Conservation (phyloP, 108 stramenopile species). For the Cyclostephanos tholiformis region DNA sequence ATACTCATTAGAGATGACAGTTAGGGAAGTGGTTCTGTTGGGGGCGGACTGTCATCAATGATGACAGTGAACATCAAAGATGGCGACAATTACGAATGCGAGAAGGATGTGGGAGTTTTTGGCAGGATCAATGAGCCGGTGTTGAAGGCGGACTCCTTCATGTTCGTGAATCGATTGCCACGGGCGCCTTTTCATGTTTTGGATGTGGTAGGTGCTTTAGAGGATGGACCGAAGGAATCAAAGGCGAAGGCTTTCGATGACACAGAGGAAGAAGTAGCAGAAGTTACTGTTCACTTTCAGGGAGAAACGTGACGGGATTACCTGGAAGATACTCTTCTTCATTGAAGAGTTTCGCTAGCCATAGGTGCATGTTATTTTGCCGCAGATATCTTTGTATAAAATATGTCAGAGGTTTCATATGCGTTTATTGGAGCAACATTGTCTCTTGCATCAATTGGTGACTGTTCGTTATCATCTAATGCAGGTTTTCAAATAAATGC, state of each 20-base stretch:
- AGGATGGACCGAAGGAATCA: not conserved
- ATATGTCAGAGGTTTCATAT: too few relatives aligned
- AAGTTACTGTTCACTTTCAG: too few relatives aligned
- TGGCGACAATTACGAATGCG: conserved; percentile 10
- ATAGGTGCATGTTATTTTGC: too few relatives aligned
- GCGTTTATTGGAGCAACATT: too few relatives aligned
- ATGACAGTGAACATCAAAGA: conserved; percentile 29
- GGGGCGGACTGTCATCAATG: conserved; percentile 32
- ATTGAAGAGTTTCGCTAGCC: too few relatives aligned
- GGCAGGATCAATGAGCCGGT: conserved; percentile 25
- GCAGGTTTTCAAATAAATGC: too few relatives aligned
- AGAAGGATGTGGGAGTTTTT: conserved; percentile 19
- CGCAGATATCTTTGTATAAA: too few relatives aligned
- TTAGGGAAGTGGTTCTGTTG: conserved; percentile 39
- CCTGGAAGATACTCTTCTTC: too few relatives aligned
- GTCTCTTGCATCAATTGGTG: too few relatives aligned
- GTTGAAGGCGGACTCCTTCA: conserved; percentile 42
- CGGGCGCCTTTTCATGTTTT: conserved; percentile 18
- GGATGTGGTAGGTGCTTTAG: not conserved
- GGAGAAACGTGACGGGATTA: too few relatives aligned
- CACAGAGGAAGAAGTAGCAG: not conserved
- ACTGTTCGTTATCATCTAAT: too few relatives aligned
- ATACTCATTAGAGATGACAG: conserved; percentile 40
- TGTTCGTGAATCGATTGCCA: conserved; percentile 47
- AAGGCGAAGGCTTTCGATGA: not conserved